These are phyloP conservation scores for Lasiodiplodia theobromae DNA, from an alignment of 2,329 filamentous ascomycete genomes.

Conservation along the genomic window DNA sequence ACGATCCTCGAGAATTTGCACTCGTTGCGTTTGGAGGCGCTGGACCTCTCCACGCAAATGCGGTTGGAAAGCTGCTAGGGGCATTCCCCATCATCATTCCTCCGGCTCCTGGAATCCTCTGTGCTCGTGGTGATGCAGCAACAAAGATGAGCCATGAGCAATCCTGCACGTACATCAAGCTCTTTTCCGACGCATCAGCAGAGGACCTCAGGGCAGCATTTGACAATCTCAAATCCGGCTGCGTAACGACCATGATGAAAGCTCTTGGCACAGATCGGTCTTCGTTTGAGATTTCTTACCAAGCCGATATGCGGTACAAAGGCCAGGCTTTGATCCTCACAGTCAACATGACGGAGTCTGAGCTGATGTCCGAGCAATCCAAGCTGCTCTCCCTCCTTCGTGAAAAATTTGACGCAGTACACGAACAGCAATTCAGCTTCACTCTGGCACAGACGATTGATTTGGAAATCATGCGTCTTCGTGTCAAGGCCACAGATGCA, in stretches of 20 bases:
- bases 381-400: constrained; percentile 44
- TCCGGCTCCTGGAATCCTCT: constrained; percentile 58
- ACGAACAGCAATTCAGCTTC: constrained; percentile 57
- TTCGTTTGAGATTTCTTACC: constrained; percentile 46
- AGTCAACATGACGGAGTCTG: constrained; percentile 33
- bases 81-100: constrained; percentile 63
- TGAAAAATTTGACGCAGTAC: constrained; percentile 51
- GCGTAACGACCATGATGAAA: constrained; percentile 48
- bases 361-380: constrained; percentile 38
- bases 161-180: constrained; percentile 55
- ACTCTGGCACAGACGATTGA: constrained; percentile 50
- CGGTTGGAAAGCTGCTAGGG: constrained; percentile 57
- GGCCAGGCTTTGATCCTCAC: constrained; percentile 54
- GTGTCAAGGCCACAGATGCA: constrained; percentile 53
- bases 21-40: constrained; percentile 61
- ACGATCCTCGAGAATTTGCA: constrained; percentile 59
- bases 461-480: constrained; percentile 58
- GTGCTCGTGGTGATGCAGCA: constrained; percentile 58
- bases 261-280: constrained; percentile 44
- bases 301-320: constrained; percentile 57
- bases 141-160: constrained; percentile 58
- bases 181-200: constrained; percentile 47
- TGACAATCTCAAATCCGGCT: constrained; percentile 46
- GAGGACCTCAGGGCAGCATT: constrained; percentile 46
- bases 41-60: constrained; percentile 60